Evolutionary conservation across 257 asterid species (phyloP).

Genomic region (Fraxinus excelsior): DNA sequence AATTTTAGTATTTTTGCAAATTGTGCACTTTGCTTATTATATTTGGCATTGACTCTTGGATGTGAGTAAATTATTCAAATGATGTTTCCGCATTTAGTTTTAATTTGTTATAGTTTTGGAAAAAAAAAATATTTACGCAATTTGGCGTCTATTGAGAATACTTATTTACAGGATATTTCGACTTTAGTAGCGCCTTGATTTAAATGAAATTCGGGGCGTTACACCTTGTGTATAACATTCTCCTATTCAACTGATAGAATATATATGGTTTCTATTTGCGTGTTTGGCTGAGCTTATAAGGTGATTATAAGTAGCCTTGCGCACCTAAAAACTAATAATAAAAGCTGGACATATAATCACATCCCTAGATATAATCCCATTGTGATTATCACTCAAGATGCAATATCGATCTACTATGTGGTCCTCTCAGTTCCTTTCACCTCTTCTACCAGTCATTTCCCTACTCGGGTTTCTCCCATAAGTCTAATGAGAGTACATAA

Average conservation of each 20-base stretch:
- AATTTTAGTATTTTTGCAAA: too few species aligned
- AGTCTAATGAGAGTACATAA: background rate
- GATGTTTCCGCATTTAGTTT: too few species aligned
- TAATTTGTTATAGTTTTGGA: too few species aligned
- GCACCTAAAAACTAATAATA: background rate
- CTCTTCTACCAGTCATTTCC: background rate
- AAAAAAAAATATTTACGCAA: too few species aligned
- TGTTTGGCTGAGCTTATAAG: background rate
- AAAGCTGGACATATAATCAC: constrained; percentile 1
- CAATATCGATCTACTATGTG: background rate
- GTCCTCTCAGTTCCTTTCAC: constrained; percentile 1
- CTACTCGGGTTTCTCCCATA: background rate
- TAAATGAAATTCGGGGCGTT: too few species aligned
- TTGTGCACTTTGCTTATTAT: too few species aligned
- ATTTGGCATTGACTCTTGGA: too few species aligned
- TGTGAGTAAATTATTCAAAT: too few species aligned
- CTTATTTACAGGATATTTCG: too few species aligned
- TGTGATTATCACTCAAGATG: background rate
- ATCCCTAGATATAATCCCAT: background rate
- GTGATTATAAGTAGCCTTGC: constrained; percentile 2
- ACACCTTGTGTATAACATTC: background rate
- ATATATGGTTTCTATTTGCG: background rate
- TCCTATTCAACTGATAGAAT: background rate
- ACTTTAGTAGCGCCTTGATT: too few species aligned
- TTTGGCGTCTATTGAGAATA: too few species aligned